These are phyloP conservation scores for Hemileia vastatrix DNA, from an alignment of 1,284 basidiomycete genomes.

Conservation along the genomic window DNA sequence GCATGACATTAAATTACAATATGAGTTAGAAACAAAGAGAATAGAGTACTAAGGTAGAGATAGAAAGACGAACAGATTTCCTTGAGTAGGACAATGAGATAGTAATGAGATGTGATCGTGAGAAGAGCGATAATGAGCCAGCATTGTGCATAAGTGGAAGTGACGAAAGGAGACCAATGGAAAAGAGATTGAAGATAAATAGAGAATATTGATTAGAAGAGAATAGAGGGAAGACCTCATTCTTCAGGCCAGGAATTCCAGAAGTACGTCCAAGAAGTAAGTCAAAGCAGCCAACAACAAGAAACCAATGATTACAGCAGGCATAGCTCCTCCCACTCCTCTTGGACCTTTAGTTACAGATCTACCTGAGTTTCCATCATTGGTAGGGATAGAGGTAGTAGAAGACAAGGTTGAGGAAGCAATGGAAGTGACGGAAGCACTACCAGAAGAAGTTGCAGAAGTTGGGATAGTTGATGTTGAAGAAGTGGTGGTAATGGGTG, in stretches of 20 bases:
- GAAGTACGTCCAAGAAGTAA: neutral
- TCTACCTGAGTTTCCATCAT: neutral
- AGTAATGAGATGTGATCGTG: too few species aligned
- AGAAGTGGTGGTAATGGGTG: neutral
- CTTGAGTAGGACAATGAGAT: too few species aligned
- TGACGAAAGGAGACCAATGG: too few species aligned
- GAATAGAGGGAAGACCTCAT: neutral
- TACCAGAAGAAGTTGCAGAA: neutral
- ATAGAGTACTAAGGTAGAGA: too few species aligned
- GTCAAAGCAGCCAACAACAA: neutral
- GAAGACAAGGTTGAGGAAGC: neutral
- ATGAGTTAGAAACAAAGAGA: too few species aligned
- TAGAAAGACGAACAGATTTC: too few species aligned
- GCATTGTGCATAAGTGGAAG: too few species aligned
- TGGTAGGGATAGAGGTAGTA: neutral
- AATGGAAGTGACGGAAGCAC: neutral
- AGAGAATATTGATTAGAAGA: neutral
- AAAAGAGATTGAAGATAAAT: too few species aligned
- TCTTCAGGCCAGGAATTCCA: neutral
- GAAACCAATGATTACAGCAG: neutral
- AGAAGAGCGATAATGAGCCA: too few species aligned
- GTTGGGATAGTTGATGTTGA: neutral
- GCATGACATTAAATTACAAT: too few species aligned
- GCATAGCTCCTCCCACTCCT: neutral
- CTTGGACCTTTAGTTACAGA: neutral